Evolutionary conservation across 352 stramenopile species (phyloP).

Genomic region (Phytophthora capsici): DNA sequence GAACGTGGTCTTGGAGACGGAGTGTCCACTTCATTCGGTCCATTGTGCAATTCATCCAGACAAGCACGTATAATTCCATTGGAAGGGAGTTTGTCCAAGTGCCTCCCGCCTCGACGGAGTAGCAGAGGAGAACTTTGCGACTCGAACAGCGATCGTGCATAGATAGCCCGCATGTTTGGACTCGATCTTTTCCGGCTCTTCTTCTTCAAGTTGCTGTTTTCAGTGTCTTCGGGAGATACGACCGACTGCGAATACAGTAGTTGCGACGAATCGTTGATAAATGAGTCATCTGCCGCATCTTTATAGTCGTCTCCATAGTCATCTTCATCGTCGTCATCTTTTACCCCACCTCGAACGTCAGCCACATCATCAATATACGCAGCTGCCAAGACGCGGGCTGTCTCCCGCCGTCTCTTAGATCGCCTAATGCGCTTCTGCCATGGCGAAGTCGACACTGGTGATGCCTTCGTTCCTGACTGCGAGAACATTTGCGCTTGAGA

Average conservation of each 20-base stretch:
- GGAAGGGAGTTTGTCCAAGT: slow-evolving; percentile 50
- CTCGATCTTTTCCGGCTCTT: slow-evolving; percentile 38
- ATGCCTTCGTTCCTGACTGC: slow-evolving; percentile 18
- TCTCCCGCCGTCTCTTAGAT: slow-evolving; percentile 54
- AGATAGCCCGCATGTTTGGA: slow-evolving; percentile 80
- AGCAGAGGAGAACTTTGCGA: slow-evolving; percentile 50
- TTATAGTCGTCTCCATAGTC: slow-evolving; percentile 65
- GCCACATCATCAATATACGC: slow-evolving; percentile 78
- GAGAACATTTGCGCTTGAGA: slow-evolving; percentile 43
- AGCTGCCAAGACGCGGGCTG: slow-evolving; percentile 37
- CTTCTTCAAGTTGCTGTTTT: slow-evolving; percentile 20
- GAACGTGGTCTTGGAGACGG: slow-evolving; percentile 18
- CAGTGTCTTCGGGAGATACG: slow-evolving; percentile 30
- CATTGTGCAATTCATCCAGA: slow-evolving; percentile 53
- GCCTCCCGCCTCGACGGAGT: slow-evolving; percentile 40
- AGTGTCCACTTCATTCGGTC: slow-evolving; percentile 7
- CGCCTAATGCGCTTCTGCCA: slow-evolving; percentile 71
- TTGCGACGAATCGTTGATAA: slow-evolving; percentile 87
- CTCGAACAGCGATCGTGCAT: slow-evolving; percentile 71
- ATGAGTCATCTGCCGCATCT: slow-evolving; percentile 65
- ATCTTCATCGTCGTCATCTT: slow-evolving; percentile 70
- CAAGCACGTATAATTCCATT: slow-evolving; percentile 71
- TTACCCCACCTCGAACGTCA: slow-evolving; percentile 59
- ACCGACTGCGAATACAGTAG: slow-evolving; percentile 73
- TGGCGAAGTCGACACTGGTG: slow-evolving; percentile 36